A percentile compares a stretch with the other conserved stretches of the same genome.
These are phyloP conservation scores for Adansonia digitata DNA, from an alignment of 345 rosid species.

Conservation along the genomic window DNA sequence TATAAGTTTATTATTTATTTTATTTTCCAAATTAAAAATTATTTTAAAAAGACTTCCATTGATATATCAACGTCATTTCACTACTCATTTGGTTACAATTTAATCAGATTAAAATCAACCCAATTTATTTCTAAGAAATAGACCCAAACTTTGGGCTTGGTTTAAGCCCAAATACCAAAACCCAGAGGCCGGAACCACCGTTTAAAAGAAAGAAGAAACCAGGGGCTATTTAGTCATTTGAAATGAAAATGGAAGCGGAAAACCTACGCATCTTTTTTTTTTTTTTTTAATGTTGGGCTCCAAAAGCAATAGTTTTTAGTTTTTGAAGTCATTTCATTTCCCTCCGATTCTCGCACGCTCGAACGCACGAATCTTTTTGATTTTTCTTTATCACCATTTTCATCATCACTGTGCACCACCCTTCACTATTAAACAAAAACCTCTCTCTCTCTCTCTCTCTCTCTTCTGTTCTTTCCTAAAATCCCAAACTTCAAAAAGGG, in stretches of 20 bases:
- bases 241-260: conserved; percentile 5
- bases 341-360: conserved; percentile 28
- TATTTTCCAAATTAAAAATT: no score
- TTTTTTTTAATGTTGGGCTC: no score
- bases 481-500: background rate
- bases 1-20: no score
- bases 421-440: background rate
- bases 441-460: background rate
- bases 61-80: no score
- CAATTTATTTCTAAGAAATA: background rate
- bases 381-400: background rate
- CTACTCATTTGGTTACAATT: no score
- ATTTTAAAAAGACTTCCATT: no score
- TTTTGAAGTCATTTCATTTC: conserved; percentile 18
- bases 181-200: background rate
- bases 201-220: background rate
- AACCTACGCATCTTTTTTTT: conserved; percentile 8
- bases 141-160: background rate
- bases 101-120: no score
- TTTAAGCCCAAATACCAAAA: background rate
- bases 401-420: conserved; percentile 7
- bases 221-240: background rate
- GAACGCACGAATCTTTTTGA: background rate
- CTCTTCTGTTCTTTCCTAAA: background rate
- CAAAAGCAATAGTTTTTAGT: no score